Evolutionary conservation across 352 stramenopile species (phyloP).

Genomic region (Phytophthora hybrid): DNA sequence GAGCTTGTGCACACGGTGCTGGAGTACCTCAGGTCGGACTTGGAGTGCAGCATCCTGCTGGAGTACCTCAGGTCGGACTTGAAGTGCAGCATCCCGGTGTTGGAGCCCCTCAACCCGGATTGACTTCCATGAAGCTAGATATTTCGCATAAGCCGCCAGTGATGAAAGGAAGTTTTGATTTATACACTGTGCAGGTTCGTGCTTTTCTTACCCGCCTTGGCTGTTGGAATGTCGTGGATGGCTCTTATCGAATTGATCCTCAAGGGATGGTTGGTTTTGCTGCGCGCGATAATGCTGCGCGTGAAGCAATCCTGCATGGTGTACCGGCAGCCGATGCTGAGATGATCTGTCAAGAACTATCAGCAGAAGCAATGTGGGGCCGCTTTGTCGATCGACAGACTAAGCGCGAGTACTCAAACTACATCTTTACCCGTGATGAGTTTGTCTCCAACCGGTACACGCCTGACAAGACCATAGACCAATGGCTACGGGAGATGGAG

Average conservation of each 20-base stretch:
- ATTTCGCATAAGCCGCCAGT: neutral
- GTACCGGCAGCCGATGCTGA: constrained; percentile 3
- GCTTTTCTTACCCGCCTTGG: constrained; percentile 10
- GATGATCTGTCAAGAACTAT: constrained; percentile 23
- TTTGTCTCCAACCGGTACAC: constrained; percentile 22
- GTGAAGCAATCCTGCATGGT: constrained; percentile 12
- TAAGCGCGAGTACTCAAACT: constrained; percentile 24
- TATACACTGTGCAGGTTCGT: neutral
- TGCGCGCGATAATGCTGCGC: constrained; percentile 5
- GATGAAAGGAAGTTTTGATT: neutral
- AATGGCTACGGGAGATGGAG: constrained; percentile 21
- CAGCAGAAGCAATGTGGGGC: constrained; percentile 11
- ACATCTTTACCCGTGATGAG: constrained; percentile 10
- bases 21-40: neutral
- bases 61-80: too few relatives aligned
- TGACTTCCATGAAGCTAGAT: neutral
- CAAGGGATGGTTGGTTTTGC: neutral
- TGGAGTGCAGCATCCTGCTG: too few relatives aligned
- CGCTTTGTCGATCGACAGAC: constrained; percentile 19
- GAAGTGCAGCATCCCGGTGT: neutral
- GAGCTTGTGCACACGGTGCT: neutral
- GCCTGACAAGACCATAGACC: constrained; percentile 12
- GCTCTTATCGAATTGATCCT: neutral
- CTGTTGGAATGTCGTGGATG: constrained; percentile 25
- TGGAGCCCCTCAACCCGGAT: neutral